Evolutionary conservation across 257 asterid genomes (phyloP), one percentile per base, ranked within the genome.

Genomic region (Capsicum chinense): DNA sequence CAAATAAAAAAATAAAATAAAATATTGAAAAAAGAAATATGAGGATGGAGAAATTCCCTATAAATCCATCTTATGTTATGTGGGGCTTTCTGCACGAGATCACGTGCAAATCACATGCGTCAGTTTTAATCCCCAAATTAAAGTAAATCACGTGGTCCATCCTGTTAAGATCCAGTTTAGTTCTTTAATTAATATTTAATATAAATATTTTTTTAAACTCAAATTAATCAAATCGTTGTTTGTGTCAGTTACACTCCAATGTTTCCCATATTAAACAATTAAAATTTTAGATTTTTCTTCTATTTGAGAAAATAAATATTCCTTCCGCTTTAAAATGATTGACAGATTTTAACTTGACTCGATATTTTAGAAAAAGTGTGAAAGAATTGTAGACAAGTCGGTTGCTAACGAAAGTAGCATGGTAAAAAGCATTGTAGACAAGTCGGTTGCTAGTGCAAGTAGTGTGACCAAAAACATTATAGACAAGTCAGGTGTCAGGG

Each of bases 101-200:
- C 81, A 76, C 64, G 64, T 78, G 82, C 26, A 54, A 78, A 52
- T 78, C 63, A 78, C 64, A 54, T 78, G 64, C 82, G 5, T 54
- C 6, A 6, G 64, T 78, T 78, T 54, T 33, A 37, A 14, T 52
- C 64, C 26, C 50, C 44, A 0, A 73, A 78, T 26, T 78, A 54
- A 54, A 78, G 81, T 76, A 76, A 76, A 54, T 78, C 64, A 54
- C 82, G 64, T 78, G 82, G 33, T 78, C 81, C 82, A 78, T 78
- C 82, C 33, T 54, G 82, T 54, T 54, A 78, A 78, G 82, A 78
- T 78, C 64, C 50, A 54, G 82, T 78, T 74, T 78, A 78, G 50
- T 26, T 14, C 60, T 26, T 78, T 78, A 56, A 78, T 78, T 9
- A 26, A 54, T 78, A 33, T 21, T 48, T 50, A 48, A 50, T 39